phyloP scores from a whole-genome alignment of 345 rosid genomes.

The Mangifera indica region DNA sequence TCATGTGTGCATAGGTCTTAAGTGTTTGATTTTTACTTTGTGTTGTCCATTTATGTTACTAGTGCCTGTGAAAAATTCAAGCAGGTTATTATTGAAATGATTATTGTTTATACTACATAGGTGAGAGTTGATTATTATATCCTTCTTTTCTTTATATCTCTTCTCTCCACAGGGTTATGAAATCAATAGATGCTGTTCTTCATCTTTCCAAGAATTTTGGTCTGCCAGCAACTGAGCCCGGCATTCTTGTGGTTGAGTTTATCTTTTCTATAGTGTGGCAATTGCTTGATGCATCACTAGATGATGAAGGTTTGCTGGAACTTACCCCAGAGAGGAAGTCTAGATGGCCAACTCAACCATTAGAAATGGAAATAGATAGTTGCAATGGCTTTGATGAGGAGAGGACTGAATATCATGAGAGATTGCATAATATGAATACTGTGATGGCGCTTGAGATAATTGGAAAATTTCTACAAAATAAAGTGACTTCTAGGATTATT shows the following conservation, averaged over 20 bases:
- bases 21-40: background rate
- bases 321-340: constrained; percentile 56
- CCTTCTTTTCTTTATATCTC: constrained; percentile 3
- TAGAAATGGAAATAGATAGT: constrained; percentile 73
- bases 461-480: constrained; percentile 62
- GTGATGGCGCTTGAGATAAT: constrained; percentile 71
- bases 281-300: constrained; percentile 80
- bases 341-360: constrained; percentile 50
- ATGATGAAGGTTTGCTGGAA: constrained; percentile 84
- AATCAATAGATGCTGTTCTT: constrained; percentile 65
- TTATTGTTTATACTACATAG: background rate
- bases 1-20: background rate
- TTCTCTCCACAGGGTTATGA: constrained; percentile 60
- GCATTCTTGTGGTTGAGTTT: constrained; percentile 59
- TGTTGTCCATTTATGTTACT: background rate
- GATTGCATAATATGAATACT: constrained; percentile 61
- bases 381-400: constrained; percentile 45
- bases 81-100: background rate
- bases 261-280: constrained; percentile 72
- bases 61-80: background rate
- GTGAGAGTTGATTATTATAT: background rate
- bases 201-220: constrained; percentile 63
- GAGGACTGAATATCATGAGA: constrained; percentile 49
- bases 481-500: constrained; percentile 68
- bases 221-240: constrained; percentile 59